Percentiles rank a stretch among this genome's conserved stretches.
phyloP scores from a whole-genome alignment of 2,329 filamentous ascomycete genomes.

The Claviceps paspali region DNA sequence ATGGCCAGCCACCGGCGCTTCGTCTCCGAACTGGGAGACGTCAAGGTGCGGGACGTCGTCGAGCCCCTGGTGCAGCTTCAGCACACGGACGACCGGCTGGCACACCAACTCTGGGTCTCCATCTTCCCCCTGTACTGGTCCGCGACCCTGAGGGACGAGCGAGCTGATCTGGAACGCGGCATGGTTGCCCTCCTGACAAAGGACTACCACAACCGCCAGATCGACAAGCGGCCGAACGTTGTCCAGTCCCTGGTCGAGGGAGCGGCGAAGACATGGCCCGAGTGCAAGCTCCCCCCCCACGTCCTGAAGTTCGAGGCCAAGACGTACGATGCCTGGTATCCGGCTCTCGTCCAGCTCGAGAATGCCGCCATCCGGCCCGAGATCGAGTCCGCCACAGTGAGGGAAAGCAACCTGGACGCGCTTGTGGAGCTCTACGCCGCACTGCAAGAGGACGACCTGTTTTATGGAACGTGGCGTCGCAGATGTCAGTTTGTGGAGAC shows the following conservation, averaged over 20 bases:
- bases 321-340: slow-evolving; percentile 95
- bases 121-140: slow-evolving; percentile 94
- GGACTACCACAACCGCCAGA: slow-evolving; percentile 86
- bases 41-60: slow-evolving; percentile 76
- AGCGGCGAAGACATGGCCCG: slow-evolving; percentile 66
- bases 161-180: slow-evolving; percentile 76
- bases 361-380: slow-evolving; percentile 73
- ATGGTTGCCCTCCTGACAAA: slow-evolving; percentile 84
- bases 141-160: slow-evolving; percentile 71
- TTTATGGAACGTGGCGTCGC: slow-evolving; percentile 92
- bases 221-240: slow-evolving; percentile 91
- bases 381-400: slow-evolving; percentile 66
- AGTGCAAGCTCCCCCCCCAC: slow-evolving; percentile 87
- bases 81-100: slow-evolving; percentile 67
- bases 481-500: slow-evolving; percentile 95
- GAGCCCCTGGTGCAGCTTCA: slow-evolving; percentile 87
- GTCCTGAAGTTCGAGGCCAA: slow-evolving; percentile 90
- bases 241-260: slow-evolving; percentile 85
- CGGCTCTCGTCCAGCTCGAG: slow-evolving; percentile 79
- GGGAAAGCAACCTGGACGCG: slow-evolving; percentile 91
- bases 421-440: slow-evolving; percentile 85
- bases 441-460: slow-evolving; percentile 88
- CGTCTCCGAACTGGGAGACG: slow-evolving; percentile 64
- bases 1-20: slow-evolving; percentile 72
- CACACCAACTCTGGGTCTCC: slow-evolving; percentile 79